These are phyloP conservation scores for Boletus pseudo-olivaceus DNA, from an alignment of 768 basidiomycete genomes.

Conservation along the genomic window DNA sequence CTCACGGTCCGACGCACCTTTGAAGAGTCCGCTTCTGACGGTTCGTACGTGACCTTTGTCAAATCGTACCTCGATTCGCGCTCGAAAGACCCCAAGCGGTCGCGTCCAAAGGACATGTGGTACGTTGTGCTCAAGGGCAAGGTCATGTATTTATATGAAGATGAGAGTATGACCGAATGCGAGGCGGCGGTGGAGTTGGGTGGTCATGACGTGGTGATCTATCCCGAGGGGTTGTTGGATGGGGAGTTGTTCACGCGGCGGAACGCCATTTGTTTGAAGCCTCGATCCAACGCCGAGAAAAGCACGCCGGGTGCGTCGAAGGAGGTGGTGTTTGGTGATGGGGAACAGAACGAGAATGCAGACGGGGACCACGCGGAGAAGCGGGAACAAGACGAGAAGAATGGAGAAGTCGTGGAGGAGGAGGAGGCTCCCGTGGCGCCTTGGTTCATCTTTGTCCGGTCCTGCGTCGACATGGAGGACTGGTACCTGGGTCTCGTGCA, in stretches of 20 bases:
- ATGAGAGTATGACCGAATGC: conserved; percentile 87
- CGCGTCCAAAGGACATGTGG: conserved; percentile 89
- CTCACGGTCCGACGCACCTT: conserved; percentile 79
- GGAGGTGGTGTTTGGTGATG: conserved; percentile 43
- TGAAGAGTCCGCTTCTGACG: conserved; percentile 58
- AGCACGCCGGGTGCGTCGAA: conserved; percentile 48
- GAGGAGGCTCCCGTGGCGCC: conserved; percentile 59
- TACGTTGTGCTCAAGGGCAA: conserved; percentile 89
- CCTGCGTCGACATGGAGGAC: conserved; percentile 93
- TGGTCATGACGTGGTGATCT: conserved; percentile 72
- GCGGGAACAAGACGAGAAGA: conserved; percentile 38
- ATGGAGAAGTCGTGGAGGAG: conserved; percentile 36
- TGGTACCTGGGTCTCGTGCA: conserved; percentile 87
- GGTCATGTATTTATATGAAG: conserved; percentile 90
- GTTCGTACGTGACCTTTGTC: conserved; percentile 75
- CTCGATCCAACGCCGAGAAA: conserved; percentile 39
- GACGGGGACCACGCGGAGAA: conserved; percentile 8
- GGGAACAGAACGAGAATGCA: conserved; percentile 30
- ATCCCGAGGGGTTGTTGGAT: conserved; percentile 70
- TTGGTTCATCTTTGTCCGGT: conserved; percentile 93
- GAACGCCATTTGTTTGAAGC: conserved; percentile 79
- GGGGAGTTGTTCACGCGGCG: conserved; percentile 90
- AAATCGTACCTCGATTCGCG: conserved; percentile 76
- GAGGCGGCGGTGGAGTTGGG: conserved; percentile 86
- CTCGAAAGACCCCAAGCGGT: conserved; percentile 79